Base-by-base conservation (phyloP, 225 moss, liverwort and hornwort genomes). In the Sphagnum contortum region DNA sequence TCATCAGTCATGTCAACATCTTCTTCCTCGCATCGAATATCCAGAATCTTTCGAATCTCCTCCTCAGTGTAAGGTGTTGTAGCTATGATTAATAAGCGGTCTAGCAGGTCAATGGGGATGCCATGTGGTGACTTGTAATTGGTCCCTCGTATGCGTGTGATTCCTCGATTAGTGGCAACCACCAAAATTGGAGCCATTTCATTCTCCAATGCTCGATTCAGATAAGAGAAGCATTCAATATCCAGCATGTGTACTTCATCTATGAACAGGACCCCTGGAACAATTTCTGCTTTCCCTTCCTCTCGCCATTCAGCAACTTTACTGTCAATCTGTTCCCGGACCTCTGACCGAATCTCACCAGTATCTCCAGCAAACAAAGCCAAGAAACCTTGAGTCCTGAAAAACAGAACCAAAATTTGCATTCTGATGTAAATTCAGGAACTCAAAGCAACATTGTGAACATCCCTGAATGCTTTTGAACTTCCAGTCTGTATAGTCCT, bases 211-310 rank as follows among this genome's bases (percentile, higher is more conserved):
- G 89, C 90, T 55, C 90, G 83, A 51, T 93, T 93, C 59, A 88
- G 63, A 73, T 80, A 93, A 5, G 90, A 93, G 57, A 90, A 90
- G 65, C 92, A 90, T 65, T 93, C 92, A 2, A 93, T 93, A 73
- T 93, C 92, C 2, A 90, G 80, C 90, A 90, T 90, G 61, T 93
- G 92, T 4, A 93, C 90, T 73, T 93, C 92, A 29, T 93, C 90
- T 13, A 93, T 93, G 68, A 90, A 93, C 53, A 90, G 80, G 6
- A 90, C 90, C 1, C 90, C 88, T 4, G 88, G 90, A 10, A 88
- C 77, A 10, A 81, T 80, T 9, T 91, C 85, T 2, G 88, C 88
- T 67, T 88, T 91, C 13, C 90, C 83, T 71, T 91, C 88, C 71
- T 91, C 88, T 29, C 85, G 80, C 88, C 90, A 93, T 61, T 71